Evolutionary conservation across 306 rosid species (phyloP).

Genomic region (Lathyrus oleraceus): DNA sequence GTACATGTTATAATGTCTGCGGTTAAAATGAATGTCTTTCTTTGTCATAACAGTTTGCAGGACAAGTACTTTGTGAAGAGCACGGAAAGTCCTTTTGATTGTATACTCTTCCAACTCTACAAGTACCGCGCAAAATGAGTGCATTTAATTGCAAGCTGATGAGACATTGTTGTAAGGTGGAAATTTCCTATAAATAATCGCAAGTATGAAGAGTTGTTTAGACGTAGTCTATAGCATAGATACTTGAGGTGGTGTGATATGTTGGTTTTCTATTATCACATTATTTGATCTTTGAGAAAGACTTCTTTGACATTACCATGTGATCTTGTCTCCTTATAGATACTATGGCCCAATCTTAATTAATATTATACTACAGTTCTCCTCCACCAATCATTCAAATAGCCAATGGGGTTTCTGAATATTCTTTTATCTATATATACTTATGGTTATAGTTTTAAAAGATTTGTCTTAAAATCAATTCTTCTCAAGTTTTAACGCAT

Average conservation of each 20-base stretch:
- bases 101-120: background rate
- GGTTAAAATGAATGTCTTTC: constrained; percentile 24
- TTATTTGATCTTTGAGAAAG: background rate
- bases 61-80: constrained; percentile 25
- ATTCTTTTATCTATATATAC: background rate
- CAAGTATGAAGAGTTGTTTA: background rate
- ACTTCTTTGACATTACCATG: constrained; percentile 43
- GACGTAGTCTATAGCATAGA: too few relatives aligned
- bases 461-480: background rate
- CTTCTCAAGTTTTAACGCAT: background rate
- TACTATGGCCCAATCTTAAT: background rate
- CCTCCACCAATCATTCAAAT: constrained; percentile 1
- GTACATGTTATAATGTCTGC: background rate
- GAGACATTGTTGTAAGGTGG: background rate
- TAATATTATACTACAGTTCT: background rate
- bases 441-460: background rate
- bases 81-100: constrained; percentile 25
- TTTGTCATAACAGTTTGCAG: constrained; percentile 8
- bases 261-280: background rate
- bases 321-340: constrained; percentile 33
- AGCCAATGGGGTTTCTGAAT: background rate
- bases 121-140: background rate
- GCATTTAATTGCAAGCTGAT: constrained; percentile 10
- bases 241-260: too few relatives aligned
- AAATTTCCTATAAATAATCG: background rate